Percentiles rank a stretch among this genome's conserved stretches.
phyloP scores from a whole-genome alignment of 495 filamentous ascomycete genomes.

The Evansstolkia leycettana region DNA sequence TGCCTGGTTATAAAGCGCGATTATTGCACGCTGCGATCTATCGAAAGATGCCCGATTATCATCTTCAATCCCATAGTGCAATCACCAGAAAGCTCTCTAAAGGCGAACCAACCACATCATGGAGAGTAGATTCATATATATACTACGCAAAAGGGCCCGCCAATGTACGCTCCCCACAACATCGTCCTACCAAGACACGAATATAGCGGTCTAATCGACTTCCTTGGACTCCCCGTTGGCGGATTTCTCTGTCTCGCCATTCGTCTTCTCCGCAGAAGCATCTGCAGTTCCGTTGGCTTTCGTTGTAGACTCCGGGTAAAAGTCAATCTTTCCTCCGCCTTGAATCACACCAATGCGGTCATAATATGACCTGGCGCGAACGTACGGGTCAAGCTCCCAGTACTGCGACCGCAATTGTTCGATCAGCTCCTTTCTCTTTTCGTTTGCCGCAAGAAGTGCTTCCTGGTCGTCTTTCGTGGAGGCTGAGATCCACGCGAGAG shows the following conservation, averaged over 20 bases:
- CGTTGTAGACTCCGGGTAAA: conserved; percentile 41
- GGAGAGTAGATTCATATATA: too few species aligned
- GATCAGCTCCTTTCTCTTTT: conserved; percentile 47
- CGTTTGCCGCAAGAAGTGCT: conserved; percentile 34
- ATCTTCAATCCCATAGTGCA: too few species aligned
- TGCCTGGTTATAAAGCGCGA: too few species aligned
- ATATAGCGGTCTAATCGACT: neutral
- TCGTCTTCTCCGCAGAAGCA: conserved; percentile 24
- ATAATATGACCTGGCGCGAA: conserved; percentile 60
- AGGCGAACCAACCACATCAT: too few species aligned
- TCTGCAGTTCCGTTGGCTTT: conserved; percentile 10
- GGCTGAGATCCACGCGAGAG: conserved; percentile 54
- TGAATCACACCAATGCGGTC: conserved; percentile 61
- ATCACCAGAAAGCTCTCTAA: too few species aligned
- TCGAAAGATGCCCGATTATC: too few species aligned
- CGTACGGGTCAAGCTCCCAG: conserved; percentile 70
- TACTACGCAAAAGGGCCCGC: too few species aligned
- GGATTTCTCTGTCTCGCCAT: conserved; percentile 1
- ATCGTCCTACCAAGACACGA: too few species aligned
- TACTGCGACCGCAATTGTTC: conserved; percentile 59
- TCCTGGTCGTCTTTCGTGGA: conserved; percentile 33
- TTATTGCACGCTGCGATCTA: too few species aligned
- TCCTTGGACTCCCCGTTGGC: neutral
- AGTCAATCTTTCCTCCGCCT: conserved; percentile 52
- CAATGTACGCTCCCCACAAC: too few species aligned